These are phyloP conservation scores for Ehretia macrophylla DNA, from an alignment of 257 asterid genomes.

Conservation along the genomic window DNA sequence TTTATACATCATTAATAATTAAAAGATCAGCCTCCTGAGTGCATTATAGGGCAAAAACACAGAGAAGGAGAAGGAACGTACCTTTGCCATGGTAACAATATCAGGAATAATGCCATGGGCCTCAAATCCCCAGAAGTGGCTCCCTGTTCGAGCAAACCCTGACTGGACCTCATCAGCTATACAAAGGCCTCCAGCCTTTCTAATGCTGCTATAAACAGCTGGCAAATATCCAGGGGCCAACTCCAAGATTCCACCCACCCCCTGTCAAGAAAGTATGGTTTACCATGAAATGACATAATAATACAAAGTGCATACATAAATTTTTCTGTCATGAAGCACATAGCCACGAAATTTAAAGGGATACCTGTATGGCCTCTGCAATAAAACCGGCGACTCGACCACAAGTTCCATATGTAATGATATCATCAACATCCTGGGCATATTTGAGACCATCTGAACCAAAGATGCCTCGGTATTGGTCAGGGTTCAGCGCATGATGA, in stretches of 20 bases:
- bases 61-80: conserved; percentile 13
- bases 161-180: conserved; percentile 97
- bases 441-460: conserved; percentile 84
- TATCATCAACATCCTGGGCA: conserved; percentile 83
- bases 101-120: conserved; percentile 92
- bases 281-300: conserved; percentile 5
- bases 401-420: conserved; percentile 81
- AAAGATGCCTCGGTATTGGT: conserved; percentile 82
- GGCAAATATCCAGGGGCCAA: conserved; percentile 95
- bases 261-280: conserved; percentile 41
- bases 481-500: conserved; percentile 88
- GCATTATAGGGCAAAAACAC: background rate
- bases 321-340: background rate
- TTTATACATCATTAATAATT: too few relatives aligned
- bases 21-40: background rate
- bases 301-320: background rate
- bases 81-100: conserved; percentile 98
- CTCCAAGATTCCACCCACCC: conserved; percentile 95
- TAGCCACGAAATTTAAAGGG: background rate
- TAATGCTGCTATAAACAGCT: conserved; percentile 60
- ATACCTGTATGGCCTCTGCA: conserved; percentile 90
- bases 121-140: conserved; percentile 95
- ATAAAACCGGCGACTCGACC: conserved; percentile 83
- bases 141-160: conserved; percentile 87
- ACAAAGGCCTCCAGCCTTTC: conserved; percentile 90